phyloP scores from a whole-genome alignment of 2,329 filamentous ascomycete species.

The Eutypella sp. region DNA sequence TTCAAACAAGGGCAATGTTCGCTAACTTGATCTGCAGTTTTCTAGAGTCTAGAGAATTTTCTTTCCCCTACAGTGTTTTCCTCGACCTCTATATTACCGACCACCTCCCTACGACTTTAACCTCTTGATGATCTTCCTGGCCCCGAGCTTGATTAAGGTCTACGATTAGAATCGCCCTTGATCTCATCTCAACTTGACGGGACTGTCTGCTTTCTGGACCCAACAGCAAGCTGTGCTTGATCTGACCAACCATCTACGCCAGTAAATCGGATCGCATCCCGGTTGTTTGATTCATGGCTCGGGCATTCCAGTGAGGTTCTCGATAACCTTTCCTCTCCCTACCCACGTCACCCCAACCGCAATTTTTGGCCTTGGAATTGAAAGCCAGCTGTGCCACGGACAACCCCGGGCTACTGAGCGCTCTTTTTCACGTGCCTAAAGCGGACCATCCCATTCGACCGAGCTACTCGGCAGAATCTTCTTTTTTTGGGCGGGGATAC shows the following conservation, averaged over 20 bases:
- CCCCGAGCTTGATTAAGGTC: too few relatives aligned
- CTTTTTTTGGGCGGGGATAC: too few relatives aligned
- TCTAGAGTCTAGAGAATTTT: neutral
- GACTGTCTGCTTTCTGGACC: too few relatives aligned
- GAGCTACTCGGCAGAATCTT: constrained; percentile 20
- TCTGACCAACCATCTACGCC: neutral
- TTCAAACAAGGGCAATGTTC: too few relatives aligned
- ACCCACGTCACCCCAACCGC: constrained; percentile 21
- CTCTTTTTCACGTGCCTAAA: constrained; percentile 33
- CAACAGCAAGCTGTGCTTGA: neutral
- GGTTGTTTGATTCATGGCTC: constrained; percentile 31
- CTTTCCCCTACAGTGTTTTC: neutral
- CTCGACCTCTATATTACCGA: neutral
- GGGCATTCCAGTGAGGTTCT: constrained; percentile 30
- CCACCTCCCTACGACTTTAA: neutral
- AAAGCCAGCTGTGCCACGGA: constrained; percentile 23
- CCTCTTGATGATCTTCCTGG: too few relatives aligned
- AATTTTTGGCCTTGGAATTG: constrained; percentile 34
- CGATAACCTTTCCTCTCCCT: constrained; percentile 14
- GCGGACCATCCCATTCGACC: constrained; percentile 30
- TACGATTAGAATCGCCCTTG: too few relatives aligned
- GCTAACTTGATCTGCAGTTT: neutral
- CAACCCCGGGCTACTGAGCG: constrained; percentile 20
- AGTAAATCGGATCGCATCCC: neutral
- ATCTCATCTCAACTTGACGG: too few relatives aligned